phyloP scores from a whole-genome alignment of 495 filamentous ascomycete species.

The Podospora comata region DNA sequence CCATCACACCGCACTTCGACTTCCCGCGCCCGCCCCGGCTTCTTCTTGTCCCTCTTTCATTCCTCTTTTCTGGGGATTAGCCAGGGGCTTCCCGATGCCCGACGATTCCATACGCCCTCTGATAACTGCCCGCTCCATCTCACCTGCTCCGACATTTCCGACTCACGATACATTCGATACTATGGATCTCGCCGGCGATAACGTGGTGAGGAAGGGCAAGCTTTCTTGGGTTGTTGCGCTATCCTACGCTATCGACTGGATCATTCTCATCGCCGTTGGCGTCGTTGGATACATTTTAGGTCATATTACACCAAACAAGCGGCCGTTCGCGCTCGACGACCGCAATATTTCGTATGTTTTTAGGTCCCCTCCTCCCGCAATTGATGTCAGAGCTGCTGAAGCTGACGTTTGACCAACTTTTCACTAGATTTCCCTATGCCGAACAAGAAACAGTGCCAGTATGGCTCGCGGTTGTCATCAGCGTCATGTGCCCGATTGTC shows the following conservation, averaged over 20 bases:
- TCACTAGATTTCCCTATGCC: slow-evolving; percentile 64
- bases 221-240: slow-evolving; percentile 32
- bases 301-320: slow-evolving; percentile 54
- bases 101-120: slow-evolving; percentile 34
- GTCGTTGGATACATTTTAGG: slow-evolving; percentile 46
- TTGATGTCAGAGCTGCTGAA: not conserved
- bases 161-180: slow-evolving; percentile 26
- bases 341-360: slow-evolving; percentile 43
- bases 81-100: slow-evolving; percentile 28
- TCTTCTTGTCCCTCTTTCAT: not conserved
- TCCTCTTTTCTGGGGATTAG: not conserved
- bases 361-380: not conserved
- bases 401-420: not conserved
- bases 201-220: slow-evolving; percentile 25
- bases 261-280: slow-evolving; percentile 40
- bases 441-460: slow-evolving; percentile 69
- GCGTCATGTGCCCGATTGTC: slow-evolving; percentile 55
- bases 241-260: slow-evolving; percentile 50
- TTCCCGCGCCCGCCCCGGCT: not conserved
- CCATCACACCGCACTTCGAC: not conserved
- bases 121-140: slow-evolving; percentile 25
- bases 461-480: slow-evolving; percentile 52
- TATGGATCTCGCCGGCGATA: slow-evolving; percentile 17
- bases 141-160: slow-evolving; percentile 23
- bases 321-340: slow-evolving; percentile 49